Evolutionary conservation across 768 basidiomycete species (phyloP), one percentile per base, ranked within the genome.

Genomic region (Tylopilus felleus): DNA sequence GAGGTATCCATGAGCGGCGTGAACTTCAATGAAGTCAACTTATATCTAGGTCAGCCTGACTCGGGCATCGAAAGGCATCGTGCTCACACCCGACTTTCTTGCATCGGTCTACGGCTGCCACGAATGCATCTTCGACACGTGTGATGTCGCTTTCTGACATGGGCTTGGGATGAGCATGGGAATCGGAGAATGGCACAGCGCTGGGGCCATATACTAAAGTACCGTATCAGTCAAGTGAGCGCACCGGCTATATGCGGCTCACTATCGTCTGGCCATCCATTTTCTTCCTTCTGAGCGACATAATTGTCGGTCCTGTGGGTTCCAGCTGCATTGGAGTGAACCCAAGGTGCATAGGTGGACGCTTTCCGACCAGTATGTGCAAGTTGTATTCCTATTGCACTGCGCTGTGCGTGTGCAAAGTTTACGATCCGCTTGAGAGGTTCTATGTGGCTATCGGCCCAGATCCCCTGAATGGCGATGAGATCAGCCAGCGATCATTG

Each of bases 351-450:
- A 48, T 79, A 74, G 0, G 82, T 86, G 9, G 82, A 84, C 0
- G 86, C 84, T 66, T 95, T 94, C 31, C 80, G 72, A 12, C 80
- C 80, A 5, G 85, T 88, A 65, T 93, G 90, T 0, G 83, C 81
- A 19, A 94, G 80, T 65, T 94, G 92, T 29, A 94, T 77, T 1
- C 88, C 92, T 25, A 93, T 83, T 45, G 79, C 75, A 1, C 84
- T 79, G 9, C 82, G 85, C 44, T 90, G 86, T 0, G 80, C 72
- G 61, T 90, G 88, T 16, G 77, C 77, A 63, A 93, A 92, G 53
- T 88, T 75, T 47, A 90, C 85, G 51, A 93, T 83, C 28, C 83
- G 78, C 63, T 81, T 82, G 36, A 90, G 69, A 14, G 85, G 82
- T 29, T 75, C 80, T 41, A 90, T 85, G 50, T 93, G 93, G 3